Evolutionary conservation across 441 rosid genomes (phyloP), one percentile per base, ranked within the genome.

Genomic region (Aleurites moluccanus): DNA sequence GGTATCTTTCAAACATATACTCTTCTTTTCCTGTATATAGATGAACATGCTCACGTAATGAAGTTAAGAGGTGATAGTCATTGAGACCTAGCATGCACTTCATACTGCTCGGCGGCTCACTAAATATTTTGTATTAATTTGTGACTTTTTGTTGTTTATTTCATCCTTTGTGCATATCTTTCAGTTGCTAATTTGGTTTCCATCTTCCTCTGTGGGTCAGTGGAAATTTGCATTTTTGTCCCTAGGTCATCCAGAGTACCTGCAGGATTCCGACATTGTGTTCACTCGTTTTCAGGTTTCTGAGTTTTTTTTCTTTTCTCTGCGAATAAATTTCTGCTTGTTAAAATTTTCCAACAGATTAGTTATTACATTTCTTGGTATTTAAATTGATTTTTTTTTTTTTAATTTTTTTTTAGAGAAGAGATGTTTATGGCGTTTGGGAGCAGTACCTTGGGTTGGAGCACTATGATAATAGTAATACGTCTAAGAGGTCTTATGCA

Each of bases 401-500:
- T 10, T 76, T 7, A 1, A 56, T 20, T 20, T 18, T n/a, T 20
- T n/a, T n/a, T 65, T 83, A 95, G 98, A 89, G 93, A 75, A n/a
- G 94, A 86, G 97, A 91, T 78, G 90, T 89, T 52, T 94, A 94
- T 73, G 96, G 99, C 53, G 93, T 93, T 38, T 94, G 94, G 95
- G 97, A 91, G 83, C 97, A 91, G 77, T 95, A 93, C 83, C 98
- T 93, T 73, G 98, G 99, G 77, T 78, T 95, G 87, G 98, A 96
- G 86, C 98, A 96, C 76, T 70, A 88, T 68, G 93, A 93, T n/a
- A n/a, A n/a, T n/a, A n/a, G n/a, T 75, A 92, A 86, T 82, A 79
- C 88, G 69, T 96, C 99, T n/a, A 93, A 91, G 87, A 88, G 98
- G 81, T 87, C 98, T 61, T 90, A 88, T 81, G 78, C 90, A 0